These are phyloP conservation scores for Danielia oregonensis DNA, from an alignment of 805 yeast genomes.

Conservation along the genomic window DNA sequence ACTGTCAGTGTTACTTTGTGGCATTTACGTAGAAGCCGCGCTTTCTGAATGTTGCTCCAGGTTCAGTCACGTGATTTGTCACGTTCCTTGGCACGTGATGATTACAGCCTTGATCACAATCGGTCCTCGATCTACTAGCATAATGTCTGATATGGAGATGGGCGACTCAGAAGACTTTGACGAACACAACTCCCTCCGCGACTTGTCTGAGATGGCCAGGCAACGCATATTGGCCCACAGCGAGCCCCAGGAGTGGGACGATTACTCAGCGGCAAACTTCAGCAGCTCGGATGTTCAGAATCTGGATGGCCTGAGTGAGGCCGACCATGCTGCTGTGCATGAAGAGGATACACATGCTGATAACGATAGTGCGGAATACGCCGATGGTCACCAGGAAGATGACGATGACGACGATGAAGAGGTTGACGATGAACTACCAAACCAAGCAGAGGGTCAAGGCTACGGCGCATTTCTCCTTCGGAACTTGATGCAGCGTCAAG, in stretches of 20 bases:
- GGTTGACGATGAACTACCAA: constrained; percentile 15
- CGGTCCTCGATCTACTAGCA: too few species aligned
- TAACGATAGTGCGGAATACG: constrained; percentile 7
- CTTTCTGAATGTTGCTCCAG: too few species aligned
- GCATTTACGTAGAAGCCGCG: too few species aligned
- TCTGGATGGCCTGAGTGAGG: not conserved
- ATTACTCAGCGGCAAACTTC: not conserved
- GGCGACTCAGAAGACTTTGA: not conserved
- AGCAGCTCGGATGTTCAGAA: not conserved
- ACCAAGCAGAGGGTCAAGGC: constrained; percentile 1
- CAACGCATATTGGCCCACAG: not conserved
- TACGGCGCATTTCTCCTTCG: constrained; percentile 8
- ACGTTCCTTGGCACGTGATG: too few species aligned
- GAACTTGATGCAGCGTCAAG: constrained; percentile 7
- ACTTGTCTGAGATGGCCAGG: not conserved
- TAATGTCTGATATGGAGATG: not conserved
- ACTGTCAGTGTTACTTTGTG: too few species aligned
- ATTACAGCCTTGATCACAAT: too few species aligned
- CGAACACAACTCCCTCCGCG: not conserved
- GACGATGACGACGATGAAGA: constrained; percentile 14
- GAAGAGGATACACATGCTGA: constrained; percentile 1
- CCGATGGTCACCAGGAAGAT: constrained; percentile 9
- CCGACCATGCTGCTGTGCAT: not conserved
- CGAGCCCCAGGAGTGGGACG: not conserved
- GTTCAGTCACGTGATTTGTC: too few species aligned